Percentiles rank a stretch among this genome's conserved stretches.
Conservation (phyloP, 1,284 basidiomycete species). For the Sparassis latifolia region DNA sequence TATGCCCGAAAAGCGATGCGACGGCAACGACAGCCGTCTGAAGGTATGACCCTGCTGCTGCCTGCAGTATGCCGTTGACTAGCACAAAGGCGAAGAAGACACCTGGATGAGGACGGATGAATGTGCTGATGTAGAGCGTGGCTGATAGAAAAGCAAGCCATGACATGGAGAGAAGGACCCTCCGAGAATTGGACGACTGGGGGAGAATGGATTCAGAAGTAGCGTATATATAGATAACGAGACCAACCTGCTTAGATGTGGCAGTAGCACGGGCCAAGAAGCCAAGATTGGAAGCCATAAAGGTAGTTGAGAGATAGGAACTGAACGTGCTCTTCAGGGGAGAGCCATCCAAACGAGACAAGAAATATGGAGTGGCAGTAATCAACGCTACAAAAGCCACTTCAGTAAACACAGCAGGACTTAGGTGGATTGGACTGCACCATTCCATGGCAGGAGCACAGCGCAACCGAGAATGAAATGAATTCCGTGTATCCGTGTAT, state of each 20-base stretch:
- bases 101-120: conserved; percentile 42
- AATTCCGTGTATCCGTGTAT: conserved; percentile 48
- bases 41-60: conserved; percentile 57
- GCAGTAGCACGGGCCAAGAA: conserved; percentile 68
- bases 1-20: conserved; percentile 66
- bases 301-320: conserved; percentile 62
- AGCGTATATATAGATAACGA: not conserved
- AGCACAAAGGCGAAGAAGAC: conserved; percentile 62
- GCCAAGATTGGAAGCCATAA: conserved; percentile 57
- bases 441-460: conserved; percentile 75
- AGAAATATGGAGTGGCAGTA: conserved; percentile 71
- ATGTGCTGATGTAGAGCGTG: conserved; percentile 55
- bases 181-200: conserved; percentile 20
- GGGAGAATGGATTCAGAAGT: not conserved
- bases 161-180: conserved; percentile 16
- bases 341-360: conserved; percentile 54
- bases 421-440: conserved; percentile 30
- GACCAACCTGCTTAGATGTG: conserved; percentile 57
- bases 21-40: conserved; percentile 65
- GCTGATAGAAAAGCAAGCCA: conserved; percentile 42
- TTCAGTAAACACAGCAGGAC: not conserved
- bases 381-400: conserved; percentile 49
- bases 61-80: conserved; percentile 47
- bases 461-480: conserved; percentile 70
- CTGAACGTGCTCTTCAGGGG: conserved; percentile 53